Evolutionary conservation across 2,329 filamentous ascomycete genomes (phyloP).

Genomic region (Pseudopithomyces chartarum): DNA sequence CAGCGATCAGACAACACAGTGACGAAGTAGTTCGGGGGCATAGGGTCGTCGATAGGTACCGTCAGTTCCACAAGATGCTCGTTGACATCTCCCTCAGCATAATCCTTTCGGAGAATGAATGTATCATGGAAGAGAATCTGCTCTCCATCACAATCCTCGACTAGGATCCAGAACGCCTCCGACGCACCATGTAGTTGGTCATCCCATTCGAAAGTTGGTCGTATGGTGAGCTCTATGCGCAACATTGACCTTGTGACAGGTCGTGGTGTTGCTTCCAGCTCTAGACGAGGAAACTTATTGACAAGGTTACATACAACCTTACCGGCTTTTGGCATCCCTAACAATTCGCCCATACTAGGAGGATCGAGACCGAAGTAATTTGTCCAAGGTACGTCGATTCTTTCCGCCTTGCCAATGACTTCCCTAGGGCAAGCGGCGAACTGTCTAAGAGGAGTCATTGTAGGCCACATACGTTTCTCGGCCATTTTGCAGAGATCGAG

Average conservation of each 20-base stretch:
- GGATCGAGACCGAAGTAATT: conserved; percentile 97
- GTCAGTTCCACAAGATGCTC: conserved; percentile 97
- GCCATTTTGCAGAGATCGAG: conserved; percentile 98
- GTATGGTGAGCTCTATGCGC: conserved; percentile 85
- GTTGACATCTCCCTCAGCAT: conserved; percentile 81
- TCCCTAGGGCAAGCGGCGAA: conserved; percentile 80
- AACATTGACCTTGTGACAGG: conserved; percentile 94
- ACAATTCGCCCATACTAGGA: conserved; percentile 91
- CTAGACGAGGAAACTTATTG: conserved; percentile 88
- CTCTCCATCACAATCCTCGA: conserved; percentile 97
- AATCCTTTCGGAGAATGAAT: conserved; percentile 88
- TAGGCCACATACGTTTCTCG: conserved; percentile 99
- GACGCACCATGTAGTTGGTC: conserved; percentile 83
- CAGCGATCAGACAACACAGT: conserved; percentile 92
- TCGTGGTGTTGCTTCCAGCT: conserved; percentile 91
- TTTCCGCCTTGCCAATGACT: conserved; percentile 88
- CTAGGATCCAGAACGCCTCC: conserved; percentile 95
- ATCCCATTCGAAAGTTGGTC: conserved; percentile 96
- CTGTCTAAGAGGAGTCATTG: conserved; percentile 93
- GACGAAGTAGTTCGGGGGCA: conserved; percentile 99
- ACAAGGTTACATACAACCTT: conserved; percentile 84
- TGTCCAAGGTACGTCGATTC: conserved; percentile 90
- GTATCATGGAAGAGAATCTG: conserved; percentile 94
- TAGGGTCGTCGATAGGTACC: conserved; percentile 93
- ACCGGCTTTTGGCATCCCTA: conserved; percentile 88